These are phyloP conservation scores for Clavispora santaluciae DNA, from an alignment of 805 yeast genomes.

Conservation along the genomic window DNA sequence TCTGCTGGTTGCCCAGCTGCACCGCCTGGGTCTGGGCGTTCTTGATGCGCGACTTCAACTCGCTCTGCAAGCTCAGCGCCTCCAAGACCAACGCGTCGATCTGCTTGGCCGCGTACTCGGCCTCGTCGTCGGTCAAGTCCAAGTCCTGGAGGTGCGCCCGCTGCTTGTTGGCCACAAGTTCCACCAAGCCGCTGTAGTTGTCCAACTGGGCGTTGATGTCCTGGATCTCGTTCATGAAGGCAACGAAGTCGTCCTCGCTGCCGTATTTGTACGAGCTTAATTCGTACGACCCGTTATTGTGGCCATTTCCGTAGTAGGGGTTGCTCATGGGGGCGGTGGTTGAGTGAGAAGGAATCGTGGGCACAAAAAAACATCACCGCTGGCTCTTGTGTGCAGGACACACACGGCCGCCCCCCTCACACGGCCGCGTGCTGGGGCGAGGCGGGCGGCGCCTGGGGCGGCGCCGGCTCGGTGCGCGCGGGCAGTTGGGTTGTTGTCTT, in stretches of 20 bases:
- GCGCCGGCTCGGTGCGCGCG: too few species aligned
- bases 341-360: background rate
- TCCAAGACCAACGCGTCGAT: slow-evolving; percentile 74
- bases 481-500: too few species aligned
- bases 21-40: slow-evolving; percentile 66
- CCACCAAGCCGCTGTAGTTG: slow-evolving; percentile 65
- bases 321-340: slow-evolving; percentile 26
- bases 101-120: slow-evolving; percentile 64
- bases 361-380: background rate
- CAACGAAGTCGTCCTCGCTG: slow-evolving; percentile 51
- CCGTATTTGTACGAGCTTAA: slow-evolving; percentile 16
- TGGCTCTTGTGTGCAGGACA: background rate
- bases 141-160: slow-evolving; percentile 67
- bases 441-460: too few species aligned
- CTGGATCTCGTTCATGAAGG: slow-evolving; percentile 59
- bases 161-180: slow-evolving; percentile 67
- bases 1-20: slow-evolving; percentile 59
- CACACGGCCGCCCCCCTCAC: background rate
- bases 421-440: background rate
- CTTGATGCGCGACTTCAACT: slow-evolving; percentile 73
- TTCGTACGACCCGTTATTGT: slow-evolving; percentile 10
- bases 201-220: slow-evolving; percentile 63
- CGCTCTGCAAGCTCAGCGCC: slow-evolving; percentile 70
- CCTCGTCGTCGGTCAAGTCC: slow-evolving; percentile 53
- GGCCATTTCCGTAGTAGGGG: slow-evolving; percentile 21